Conservation (phyloP, 495 filamentous ascomycete genomes). For the Penicillium angulare region DNA sequence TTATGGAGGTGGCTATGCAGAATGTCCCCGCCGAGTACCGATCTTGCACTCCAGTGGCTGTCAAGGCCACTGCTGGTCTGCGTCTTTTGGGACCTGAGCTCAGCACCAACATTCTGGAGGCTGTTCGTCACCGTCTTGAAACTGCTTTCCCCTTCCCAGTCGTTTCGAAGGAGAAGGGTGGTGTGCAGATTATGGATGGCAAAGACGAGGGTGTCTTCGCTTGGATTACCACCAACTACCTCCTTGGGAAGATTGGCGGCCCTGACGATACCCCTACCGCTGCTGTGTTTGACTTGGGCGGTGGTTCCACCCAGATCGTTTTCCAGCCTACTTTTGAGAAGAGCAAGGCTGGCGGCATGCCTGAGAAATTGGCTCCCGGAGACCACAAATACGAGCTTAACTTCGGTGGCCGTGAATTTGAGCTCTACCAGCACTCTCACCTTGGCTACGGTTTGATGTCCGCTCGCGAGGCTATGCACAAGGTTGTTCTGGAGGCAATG, state of each 20-base stretch:
- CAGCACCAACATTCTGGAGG: slow-evolving; percentile 79
- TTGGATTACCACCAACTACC: slow-evolving; percentile 98
- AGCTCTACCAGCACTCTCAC: slow-evolving; percentile 98
- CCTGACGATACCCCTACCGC: slow-evolving; percentile 87
- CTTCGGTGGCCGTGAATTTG: slow-evolving; percentile 87
- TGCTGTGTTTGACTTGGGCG: slow-evolving; percentile 92
- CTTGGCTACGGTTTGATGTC: slow-evolving; percentile 96
- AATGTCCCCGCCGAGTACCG: slow-evolving; percentile 84
- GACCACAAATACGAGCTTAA: slow-evolving; percentile 95
- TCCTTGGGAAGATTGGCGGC: slow-evolving; percentile 94
- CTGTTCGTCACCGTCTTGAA: slow-evolving; percentile 82
- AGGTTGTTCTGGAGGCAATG: slow-evolving; percentile 62
- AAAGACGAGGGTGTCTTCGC: slow-evolving; percentile 97
- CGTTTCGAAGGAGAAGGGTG: slow-evolving; percentile 76
- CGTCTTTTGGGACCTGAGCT: slow-evolving; percentile 79
- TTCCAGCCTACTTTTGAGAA: slow-evolving; percentile 93
- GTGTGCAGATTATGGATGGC: slow-evolving; percentile 94
- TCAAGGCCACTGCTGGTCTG: slow-evolving; percentile 95
- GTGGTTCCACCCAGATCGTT: slow-evolving; percentile 96
- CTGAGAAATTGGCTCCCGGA: slow-evolving; percentile 77
- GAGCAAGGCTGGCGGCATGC: slow-evolving; percentile 75
- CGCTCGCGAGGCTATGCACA: slow-evolving; percentile 82
- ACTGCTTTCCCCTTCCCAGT: slow-evolving; percentile 91
- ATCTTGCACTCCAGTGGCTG: slow-evolving; percentile 83
- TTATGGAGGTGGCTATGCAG: slow-evolving; percentile 81